Conservation (phyloP, 371 early-diverging fungal species). For the Apophysomyces variabilis region DNA sequence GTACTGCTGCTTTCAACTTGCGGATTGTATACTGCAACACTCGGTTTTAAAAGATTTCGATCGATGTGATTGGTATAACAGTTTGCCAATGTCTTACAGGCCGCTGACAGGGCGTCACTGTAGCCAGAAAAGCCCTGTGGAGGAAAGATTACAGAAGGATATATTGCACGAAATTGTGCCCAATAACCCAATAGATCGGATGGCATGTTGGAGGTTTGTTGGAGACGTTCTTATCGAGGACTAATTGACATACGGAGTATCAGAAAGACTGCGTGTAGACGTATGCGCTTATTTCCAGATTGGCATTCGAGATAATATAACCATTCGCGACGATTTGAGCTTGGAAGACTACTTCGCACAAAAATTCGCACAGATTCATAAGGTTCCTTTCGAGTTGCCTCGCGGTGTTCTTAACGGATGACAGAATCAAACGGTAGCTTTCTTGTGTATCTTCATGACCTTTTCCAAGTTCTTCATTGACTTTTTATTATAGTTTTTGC, state of each 20-base stretch:
- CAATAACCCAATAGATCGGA: neutral
- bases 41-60: neutral
- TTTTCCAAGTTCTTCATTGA: neutral
- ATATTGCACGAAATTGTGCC: neutral
- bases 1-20: neutral
- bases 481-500: neutral
- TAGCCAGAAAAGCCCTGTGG: neutral
- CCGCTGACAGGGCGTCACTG: neutral
- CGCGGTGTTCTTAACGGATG: neutral
- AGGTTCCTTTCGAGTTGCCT: neutral
- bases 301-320: neutral
- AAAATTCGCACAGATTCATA: neutral
- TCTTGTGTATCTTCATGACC: neutral
- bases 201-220: neutral
- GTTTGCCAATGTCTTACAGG: neutral
- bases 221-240: neutral
- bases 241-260: neutral
- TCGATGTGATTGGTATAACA: neutral
- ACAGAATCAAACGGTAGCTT: neutral
- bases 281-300: neutral
- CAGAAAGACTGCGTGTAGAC: neutral
- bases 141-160: neutral
- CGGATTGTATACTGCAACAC: neutral
- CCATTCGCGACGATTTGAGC: neutral
- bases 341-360: neutral